Base-by-base conservation (phyloP, 2,329 filamentous ascomycete species). In the Colletotrichum musae region DNA sequence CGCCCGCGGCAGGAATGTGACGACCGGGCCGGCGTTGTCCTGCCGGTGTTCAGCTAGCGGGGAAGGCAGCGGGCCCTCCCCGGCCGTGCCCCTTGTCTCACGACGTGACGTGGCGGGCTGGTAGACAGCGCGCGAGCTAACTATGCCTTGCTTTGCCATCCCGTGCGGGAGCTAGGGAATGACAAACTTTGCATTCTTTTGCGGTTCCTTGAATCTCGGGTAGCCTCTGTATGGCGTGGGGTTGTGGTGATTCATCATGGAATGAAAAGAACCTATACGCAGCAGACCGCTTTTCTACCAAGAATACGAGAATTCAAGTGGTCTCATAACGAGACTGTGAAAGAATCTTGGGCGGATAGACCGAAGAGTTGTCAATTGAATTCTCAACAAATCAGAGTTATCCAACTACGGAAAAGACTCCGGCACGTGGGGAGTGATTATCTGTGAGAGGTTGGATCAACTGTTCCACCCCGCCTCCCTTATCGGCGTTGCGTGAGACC, bases 61-160 rank as follows among this genome's bases (percentile, higher is more conserved):
- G 15, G 58, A 18, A 45, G 57, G 24, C 43, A 58, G 43, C 57
- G 47, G 32, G 47, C 36, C 47, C 28, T 39, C 7, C 45, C 47
- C 47, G 45, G 21, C 28, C 39, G 13, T 62, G 50, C 52, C 59
- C 59, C 59, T 62, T 62, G 59, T 62, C 59, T 62, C 59, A 54
- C 15, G 47, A 36, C 54, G 36, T 54, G 50, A 62, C 21, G 28
- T 32, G 28, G 28, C 6, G 28, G 28, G 28, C 28, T 32, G 16
- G 43, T 47, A 7, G 57, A 28, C 24, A 9, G 43, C 43, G 43
- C 43, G 5, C 43, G 9, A 47, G 9, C 16, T 47, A 47, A 10
- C 16, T 47, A 16, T n/a, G 16, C 59, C 32, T 61, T 39, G 59
- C 50, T 54, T n/a, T n/a, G 6, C 28, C 24, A 4, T 16, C 16